Evolutionary conservation across 345 rosid genomes (phyloP).

Genomic region (Mangifera indica): DNA sequence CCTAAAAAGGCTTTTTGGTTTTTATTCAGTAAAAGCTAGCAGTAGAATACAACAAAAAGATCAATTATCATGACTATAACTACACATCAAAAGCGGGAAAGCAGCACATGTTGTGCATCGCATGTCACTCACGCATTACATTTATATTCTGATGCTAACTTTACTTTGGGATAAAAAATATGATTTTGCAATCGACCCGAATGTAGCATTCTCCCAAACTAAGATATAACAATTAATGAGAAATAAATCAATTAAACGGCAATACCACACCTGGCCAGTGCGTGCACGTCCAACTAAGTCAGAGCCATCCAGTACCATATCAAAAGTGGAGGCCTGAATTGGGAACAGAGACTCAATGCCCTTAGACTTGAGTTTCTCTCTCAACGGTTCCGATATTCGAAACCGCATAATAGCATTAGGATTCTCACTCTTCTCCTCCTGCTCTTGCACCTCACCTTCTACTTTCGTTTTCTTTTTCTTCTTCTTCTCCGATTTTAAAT

Average conservation of each 20-base stretch:
- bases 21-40: too few species aligned
- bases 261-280: slow-evolving; percentile 74
- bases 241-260: neutral
- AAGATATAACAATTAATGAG: too few species aligned
- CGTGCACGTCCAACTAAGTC: slow-evolving; percentile 97
- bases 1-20: neutral
- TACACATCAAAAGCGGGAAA: too few species aligned
- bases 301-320: slow-evolving; percentile 64
- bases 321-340: slow-evolving; percentile 83
- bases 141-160: too few species aligned
- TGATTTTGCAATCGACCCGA: neutral
- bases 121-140: too few species aligned
- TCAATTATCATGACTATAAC: too few species aligned
- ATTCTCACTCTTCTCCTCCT: slow-evolving; percentile 49
- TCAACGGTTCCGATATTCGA: slow-evolving; percentile 66
- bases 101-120: too few species aligned
- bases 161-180: too few species aligned
- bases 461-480: slow-evolving; percentile 53
- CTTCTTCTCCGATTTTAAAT: slow-evolving; percentile 21
- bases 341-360: slow-evolving; percentile 85
- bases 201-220: neutral
- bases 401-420: slow-evolving; percentile 67
- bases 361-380: slow-evolving; percentile 58
- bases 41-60: too few species aligned
- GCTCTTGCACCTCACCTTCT: slow-evolving; percentile 40